Base-by-base conservation (phyloP, 2,329 filamentous ascomycete genomes). In the Ophiostoma pallidulum region DNA sequence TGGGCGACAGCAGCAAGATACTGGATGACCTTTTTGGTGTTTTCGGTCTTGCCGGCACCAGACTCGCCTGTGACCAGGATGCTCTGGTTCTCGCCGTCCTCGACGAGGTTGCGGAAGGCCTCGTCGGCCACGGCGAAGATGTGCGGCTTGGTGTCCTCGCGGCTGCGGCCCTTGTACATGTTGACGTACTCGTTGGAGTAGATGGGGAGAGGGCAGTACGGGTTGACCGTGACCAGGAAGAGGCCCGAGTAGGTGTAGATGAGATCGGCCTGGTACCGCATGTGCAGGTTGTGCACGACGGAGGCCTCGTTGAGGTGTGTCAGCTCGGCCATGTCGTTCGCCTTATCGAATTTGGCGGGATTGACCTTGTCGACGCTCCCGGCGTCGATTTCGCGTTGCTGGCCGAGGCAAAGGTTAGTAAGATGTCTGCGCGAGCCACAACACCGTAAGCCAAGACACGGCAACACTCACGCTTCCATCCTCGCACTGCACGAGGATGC, bases 21-120 rank as follows among this genome's bases (percentile, higher is more conserved):
- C 60, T 98, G 94, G 47, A 98, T 98, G 57, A 98, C 92, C 64
- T 98, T 98, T 63, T 98, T 98, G 14, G 92, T 98, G 62, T 98
- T 98, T 64, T 98, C 92, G 0, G 92, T 98, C 69, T 98, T 98
- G 57, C 92, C 92, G 29, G 92, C 92, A 61, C 92, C 92, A 16
- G 92, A 98, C 69, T 98, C 92, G 66, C 92, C 92, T 3, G 92
- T 98, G 19, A 98, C 94, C 45, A 98, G 73, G 58, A 98, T 98
- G 59, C 91, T 97, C 67, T 98, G 92, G 58, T 98, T 97, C 55
- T 89, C 76, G 35, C 90, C 90, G 65, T 97, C 92, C 45, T 96
- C 90, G 0, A 98, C 88, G 28, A 98, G 71, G 59, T 95, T 97
- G 14, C 92, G 80, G 65, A 97, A 98, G 0, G 94, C 92, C 61